Evolutionary conservation across 116 monocot genomes (phyloP), one percentile per base, ranked within the genome.

Genomic region (Posidonia oceanica): DNA sequence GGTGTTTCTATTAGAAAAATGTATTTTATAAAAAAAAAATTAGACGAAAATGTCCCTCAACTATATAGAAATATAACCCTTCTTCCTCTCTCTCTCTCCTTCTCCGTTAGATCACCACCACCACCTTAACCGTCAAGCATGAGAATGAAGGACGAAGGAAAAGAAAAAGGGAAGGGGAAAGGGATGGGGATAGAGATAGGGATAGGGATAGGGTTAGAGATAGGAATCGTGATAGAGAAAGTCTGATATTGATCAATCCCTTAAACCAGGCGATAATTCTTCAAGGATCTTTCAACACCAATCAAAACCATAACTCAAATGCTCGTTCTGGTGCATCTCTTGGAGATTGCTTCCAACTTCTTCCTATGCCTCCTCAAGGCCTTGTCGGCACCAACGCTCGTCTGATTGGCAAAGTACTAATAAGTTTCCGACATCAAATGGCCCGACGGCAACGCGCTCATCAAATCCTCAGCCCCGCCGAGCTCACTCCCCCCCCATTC

Each of bases 401-500:
- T 90, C 74, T 82, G 70, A 61, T 98, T 98, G 13, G 98, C 93
- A 71, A 98, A 90, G 68, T 93, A 84, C 72, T 81, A 82, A 57
- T 98, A 98, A 8, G 90, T 81, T 63, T 90, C 93, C 17, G 81
- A 74, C 83, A 80, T 86, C 73, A 81, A 14, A 38, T 72, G 70
- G 40, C 93, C 90, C 5, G 83, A 82, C 8, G 97, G 93, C 14
- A 91, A 96, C 29, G 75, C 74, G 3, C 58, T 44, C 18, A 77
- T 64, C 5, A 72, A 71, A 18, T 75, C 62, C 53, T 72, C 81
- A 69, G 36, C 73, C 76, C 38, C 84, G 62, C 85, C 18, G 29
- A 20, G 52, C 21, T 37, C 48, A 72, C 71, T 38, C 72, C 71
- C 52, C 41, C 36, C 61, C 18, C 44, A 39, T 63, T 61, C 15